A percentile compares a stretch with the other conserved stretches of the same genome.
Conservation (phyloP, 768 basidiomycete genomes). For the Tulasnella sp. region DNA sequence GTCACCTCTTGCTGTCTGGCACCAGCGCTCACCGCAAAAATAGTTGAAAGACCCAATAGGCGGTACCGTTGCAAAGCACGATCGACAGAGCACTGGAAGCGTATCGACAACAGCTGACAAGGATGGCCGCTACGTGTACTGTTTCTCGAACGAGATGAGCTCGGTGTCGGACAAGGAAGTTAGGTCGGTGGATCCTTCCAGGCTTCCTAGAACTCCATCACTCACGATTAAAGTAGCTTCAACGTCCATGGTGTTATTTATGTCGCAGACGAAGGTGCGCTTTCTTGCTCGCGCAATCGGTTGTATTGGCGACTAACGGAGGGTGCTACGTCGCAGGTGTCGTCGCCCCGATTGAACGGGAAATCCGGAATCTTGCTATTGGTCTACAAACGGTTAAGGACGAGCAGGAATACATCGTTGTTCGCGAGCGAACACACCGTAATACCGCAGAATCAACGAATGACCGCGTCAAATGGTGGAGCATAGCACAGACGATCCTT, state of each 20-base stretch:
- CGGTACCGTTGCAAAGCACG: conserved; percentile 66
- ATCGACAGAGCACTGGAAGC: conserved; percentile 85
- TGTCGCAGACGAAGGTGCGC: conserved; percentile 76
- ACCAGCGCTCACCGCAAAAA: background rate
- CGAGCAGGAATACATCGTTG: conserved; percentile 97
- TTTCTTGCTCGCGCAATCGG: background rate
- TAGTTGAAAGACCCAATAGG: conserved; percentile 74
- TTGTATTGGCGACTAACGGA: conserved; percentile 5
- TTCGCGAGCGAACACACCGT: conserved; percentile 86
- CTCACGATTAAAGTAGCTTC: conserved; percentile 56
- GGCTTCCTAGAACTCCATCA: background rate
- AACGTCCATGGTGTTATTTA: conserved; percentile 98
- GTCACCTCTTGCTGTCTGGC: background rate
- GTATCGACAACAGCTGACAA: conserved; percentile 79
- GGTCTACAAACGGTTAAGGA: conserved; percentile 90
- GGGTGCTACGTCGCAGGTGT: conserved; percentile 48
- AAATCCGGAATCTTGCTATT: conserved; percentile 79
- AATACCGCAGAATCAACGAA: conserved; percentile 95
- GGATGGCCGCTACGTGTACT: conserved; percentile 89
- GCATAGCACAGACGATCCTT: conserved; percentile 81
- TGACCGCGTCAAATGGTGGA: conserved; percentile 98
- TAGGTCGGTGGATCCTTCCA: conserved; percentile 52
- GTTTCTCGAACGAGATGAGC: conserved; percentile 99
- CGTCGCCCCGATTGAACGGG: conserved; percentile 93
- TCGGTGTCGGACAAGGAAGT: conserved; percentile 93